Percentiles rank a stretch among this genome's conserved stretches.
Evolutionary conservation across 2,329 filamentous ascomycete species (phyloP).

Genomic region (Diaporthe aspalathi): DNA sequence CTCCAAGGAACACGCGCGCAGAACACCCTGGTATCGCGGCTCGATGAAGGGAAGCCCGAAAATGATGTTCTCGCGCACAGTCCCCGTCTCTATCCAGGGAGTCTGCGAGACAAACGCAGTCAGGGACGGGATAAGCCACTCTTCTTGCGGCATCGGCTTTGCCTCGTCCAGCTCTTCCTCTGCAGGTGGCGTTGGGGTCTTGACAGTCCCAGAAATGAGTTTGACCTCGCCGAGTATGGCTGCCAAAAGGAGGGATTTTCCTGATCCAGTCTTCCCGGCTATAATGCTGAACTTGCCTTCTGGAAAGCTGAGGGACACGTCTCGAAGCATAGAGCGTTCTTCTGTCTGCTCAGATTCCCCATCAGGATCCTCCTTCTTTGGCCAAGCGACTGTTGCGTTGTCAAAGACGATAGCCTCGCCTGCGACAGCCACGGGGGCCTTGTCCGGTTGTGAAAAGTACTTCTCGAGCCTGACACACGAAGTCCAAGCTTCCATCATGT

Average conservation of each 20-base stretch:
- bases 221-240: constrained; percentile 55
- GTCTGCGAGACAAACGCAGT: constrained; percentile 60
- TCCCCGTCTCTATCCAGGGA: constrained; percentile 60
- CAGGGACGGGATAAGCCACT: constrained; percentile 52
- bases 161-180: constrained; percentile 41
- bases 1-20: constrained; percentile 57
- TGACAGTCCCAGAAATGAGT: constrained; percentile 48
- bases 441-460: constrained; percentile 49
- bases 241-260: constrained; percentile 54
- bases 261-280: constrained; percentile 53
- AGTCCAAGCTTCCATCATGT: constrained; percentile 51
- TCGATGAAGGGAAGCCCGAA: constrained; percentile 56
- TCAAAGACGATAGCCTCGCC: constrained; percentile 46
- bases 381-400: constrained; percentile 50
- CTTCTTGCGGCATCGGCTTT: constrained; percentile 41
- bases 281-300: constrained; percentile 50
- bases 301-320: constrained; percentile 50
- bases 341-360: constrained; percentile 39
- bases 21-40: constrained; percentile 56
- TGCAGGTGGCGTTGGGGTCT: constrained; percentile 44
- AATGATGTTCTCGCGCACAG: constrained; percentile 57
- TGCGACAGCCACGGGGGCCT: constrained; percentile 43
- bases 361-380: constrained; percentile 45
- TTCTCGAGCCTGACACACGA: constrained; percentile 50
- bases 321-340: constrained; percentile 48